These are phyloP conservation scores for Calonectria pseudoreteaudii DNA, from an alignment of 2,329 filamentous ascomycete genomes.

Conservation along the genomic window DNA sequence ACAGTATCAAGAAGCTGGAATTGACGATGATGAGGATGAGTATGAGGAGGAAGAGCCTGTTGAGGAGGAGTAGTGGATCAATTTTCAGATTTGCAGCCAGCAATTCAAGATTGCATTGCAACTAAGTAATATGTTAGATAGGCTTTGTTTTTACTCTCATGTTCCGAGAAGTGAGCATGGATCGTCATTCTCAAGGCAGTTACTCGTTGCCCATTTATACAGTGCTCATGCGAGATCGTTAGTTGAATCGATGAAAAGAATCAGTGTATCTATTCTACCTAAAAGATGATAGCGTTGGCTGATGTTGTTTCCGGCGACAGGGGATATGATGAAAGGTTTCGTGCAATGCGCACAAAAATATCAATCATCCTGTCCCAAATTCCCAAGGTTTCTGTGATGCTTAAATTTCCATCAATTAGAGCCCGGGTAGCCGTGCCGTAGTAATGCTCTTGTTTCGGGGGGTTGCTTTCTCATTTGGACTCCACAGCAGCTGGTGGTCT, in stretches of 20 bases:
- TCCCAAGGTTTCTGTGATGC: background rate
- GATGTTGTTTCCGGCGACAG: background rate
- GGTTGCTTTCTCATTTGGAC: background rate
- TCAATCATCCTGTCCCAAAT: background rate
- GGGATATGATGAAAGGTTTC: background rate
- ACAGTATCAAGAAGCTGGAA: conserved; percentile 99
- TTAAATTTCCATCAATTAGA: background rate
- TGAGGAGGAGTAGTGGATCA: conserved; percentile 66
- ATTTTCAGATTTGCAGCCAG: background rate
- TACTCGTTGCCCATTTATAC: background rate
- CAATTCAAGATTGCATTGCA: background rate
- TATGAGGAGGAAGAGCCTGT: conserved; percentile 78
- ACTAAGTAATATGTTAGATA: too few relatives aligned
- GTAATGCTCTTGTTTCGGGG: background rate
- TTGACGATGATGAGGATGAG: conserved; percentile 97
- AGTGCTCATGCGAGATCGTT: too few relatives aligned
- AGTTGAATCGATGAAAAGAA: too few relatives aligned
- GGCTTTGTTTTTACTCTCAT: background rate
- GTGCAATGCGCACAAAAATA: background rate
- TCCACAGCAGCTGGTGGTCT: background rate
- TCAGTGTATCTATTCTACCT: too few relatives aligned
- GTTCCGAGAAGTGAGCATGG: background rate
- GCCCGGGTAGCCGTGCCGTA: background rate
- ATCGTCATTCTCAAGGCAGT: background rate
- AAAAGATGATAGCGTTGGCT: background rate